Conservation (phyloP, 371 early-diverging fungal genomes). For the Capniomyces stellatus region DNA sequence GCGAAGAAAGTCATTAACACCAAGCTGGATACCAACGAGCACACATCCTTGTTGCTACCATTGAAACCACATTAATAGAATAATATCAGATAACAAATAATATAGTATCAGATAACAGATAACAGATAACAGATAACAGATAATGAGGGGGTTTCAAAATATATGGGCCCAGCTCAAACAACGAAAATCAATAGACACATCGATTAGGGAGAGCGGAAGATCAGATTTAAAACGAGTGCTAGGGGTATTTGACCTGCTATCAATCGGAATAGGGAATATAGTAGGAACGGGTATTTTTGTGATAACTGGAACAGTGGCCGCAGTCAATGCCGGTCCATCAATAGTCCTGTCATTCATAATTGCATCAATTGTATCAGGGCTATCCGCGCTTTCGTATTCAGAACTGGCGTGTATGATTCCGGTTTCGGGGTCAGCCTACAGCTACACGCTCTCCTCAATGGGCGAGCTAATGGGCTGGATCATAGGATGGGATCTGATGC, state of each 20-base stretch:
- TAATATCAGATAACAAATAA: too few relatives aligned
- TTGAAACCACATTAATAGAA: too few relatives aligned
- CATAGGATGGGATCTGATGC: constrained; percentile 56
- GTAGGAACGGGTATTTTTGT: constrained; percentile 29
- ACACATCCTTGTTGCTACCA: too few relatives aligned
- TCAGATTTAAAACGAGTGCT: constrained; percentile 14
- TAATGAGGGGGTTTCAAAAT: too few relatives aligned
- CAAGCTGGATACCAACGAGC: too few relatives aligned
- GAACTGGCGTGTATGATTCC: constrained; percentile 61
- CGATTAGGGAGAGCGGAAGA: neutral
- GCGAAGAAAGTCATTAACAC: too few relatives aligned
- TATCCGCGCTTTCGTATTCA: constrained; percentile 48
- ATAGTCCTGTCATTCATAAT: constrained; percentile 47
- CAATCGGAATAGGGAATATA: too few relatives aligned
- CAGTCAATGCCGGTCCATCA: constrained; percentile 45
- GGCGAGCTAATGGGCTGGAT: constrained; percentile 59
- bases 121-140: too few relatives aligned
- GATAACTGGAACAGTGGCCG: constrained; percentile 41
- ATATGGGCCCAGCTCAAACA: too few relatives aligned
- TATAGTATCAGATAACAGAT: too few relatives aligned
- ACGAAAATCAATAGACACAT: too few relatives aligned
- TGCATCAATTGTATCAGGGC: constrained; percentile 39
- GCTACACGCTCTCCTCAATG: constrained; percentile 52
- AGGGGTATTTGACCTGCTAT: constrained; percentile 22
- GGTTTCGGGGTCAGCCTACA: constrained; percentile 53